These are phyloP conservation scores for Beauveria sp. DNA, from an alignment of 2,329 filamentous ascomycete species.

Conservation along the genomic window DNA sequence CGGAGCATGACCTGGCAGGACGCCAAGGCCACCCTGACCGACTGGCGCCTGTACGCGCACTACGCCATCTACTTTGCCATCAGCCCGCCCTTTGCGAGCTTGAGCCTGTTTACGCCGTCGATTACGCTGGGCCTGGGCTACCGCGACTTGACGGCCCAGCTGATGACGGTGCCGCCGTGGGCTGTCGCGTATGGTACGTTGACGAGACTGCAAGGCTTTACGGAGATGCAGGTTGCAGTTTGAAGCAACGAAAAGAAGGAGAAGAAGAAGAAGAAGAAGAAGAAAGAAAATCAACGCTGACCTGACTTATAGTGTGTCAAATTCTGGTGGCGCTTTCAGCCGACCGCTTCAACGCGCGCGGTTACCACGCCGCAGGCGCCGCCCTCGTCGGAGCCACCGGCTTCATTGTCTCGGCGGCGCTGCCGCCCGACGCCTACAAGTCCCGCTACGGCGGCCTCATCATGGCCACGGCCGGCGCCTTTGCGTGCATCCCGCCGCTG, in stretches of 20 bases:
- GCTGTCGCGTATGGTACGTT: slow-evolving; percentile 47
- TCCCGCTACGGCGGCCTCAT: slow-evolving; percentile 63
- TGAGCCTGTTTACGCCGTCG: slow-evolving; percentile 55
- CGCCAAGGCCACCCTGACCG: slow-evolving; percentile 60
- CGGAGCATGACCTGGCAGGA: slow-evolving; percentile 57
- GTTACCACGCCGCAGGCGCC: slow-evolving; percentile 34
- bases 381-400: slow-evolving; percentile 38
- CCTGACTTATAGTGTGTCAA: slow-evolving; percentile 25
- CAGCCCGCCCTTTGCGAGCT: slow-evolving; percentile 47
- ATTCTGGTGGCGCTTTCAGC: slow-evolving; percentile 48
- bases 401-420: slow-evolving; percentile 54
- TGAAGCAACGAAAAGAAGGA: too few relatives aligned
- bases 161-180: slow-evolving; percentile 61
- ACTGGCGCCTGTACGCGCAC: slow-evolving; percentile 60
- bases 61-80: slow-evolving; percentile 49
- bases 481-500: slow-evolving; percentile 61
- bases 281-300: background rate
- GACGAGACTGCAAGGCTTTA: too few relatives aligned
- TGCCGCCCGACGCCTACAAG: slow-evolving; percentile 52
- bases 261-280: background rate
- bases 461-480: slow-evolving; percentile 57
- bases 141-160: slow-evolving; percentile 46
- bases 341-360: slow-evolving; percentile 52
- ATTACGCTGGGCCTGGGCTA: slow-evolving; percentile 49
- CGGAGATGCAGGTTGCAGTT: too few relatives aligned